phyloP scores from a whole-genome alignment of 768 basidiomycete species.

The Suillus sp. region DNA sequence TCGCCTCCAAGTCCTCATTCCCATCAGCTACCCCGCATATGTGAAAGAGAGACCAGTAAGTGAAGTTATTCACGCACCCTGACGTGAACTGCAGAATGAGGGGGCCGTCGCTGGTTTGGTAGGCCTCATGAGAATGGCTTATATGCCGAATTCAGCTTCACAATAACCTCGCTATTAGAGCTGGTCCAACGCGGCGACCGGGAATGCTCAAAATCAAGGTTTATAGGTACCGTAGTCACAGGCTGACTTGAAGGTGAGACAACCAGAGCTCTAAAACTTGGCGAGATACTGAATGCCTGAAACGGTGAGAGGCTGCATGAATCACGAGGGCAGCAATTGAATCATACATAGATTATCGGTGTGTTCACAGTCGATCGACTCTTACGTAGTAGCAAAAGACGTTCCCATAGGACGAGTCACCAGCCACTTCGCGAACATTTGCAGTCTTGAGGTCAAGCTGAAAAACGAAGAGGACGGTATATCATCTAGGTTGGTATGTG shows the following conservation, averaged over 20 bases:
- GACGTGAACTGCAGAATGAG: neutral
- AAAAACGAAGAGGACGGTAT: neutral
- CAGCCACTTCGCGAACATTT: neutral
- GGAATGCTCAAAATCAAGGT: neutral
- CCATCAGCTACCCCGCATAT: neutral
- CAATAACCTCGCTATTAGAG: neutral
- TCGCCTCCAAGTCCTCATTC: neutral
- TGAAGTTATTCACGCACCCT: neutral
- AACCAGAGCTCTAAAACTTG: neutral
- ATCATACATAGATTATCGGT: neutral
- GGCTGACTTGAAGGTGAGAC: neutral
- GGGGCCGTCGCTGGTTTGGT: neutral
- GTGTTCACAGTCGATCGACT: neutral
- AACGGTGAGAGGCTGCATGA: neutral
- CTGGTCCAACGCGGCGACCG: neutral
- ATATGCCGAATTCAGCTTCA: neutral
- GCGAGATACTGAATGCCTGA: neutral
- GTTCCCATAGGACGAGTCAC: neutral
- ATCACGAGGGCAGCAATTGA: neutral
- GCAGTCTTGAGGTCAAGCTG: neutral
- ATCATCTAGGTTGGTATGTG: conserved; percentile 5
- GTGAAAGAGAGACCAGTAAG: conserved; percentile 4
- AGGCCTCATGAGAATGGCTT: neutral
- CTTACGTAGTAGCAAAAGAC: neutral
- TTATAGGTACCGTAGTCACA: neutral